These are phyloP conservation scores for Oenanthe sinensis DNA, from an alignment of 129 eudicot genomes.

Conservation along the genomic window DNA sequence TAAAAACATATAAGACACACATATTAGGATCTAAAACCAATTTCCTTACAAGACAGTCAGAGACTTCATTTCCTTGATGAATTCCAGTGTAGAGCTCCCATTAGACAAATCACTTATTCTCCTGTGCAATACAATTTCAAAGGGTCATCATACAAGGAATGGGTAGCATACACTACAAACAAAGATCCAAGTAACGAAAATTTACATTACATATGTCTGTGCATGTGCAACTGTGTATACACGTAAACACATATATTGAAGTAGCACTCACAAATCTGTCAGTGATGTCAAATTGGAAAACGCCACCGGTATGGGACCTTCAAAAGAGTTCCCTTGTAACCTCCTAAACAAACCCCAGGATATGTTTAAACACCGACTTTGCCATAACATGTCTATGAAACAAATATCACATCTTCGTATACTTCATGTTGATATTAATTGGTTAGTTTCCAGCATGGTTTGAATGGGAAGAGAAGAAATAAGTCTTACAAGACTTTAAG, in stretches of 20 bases:
- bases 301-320: conserved; percentile 72
- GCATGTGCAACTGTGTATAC: neutral
- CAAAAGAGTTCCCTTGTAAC: conserved; percentile 69
- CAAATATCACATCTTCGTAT: neutral
- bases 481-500: conserved; percentile 42
- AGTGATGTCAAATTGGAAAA: conserved; percentile 49
- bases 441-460: neutral
- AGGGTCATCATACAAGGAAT: conserved; percentile 4
- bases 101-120: conserved; percentile 67
- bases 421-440: neutral
- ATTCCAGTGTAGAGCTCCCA: conserved; percentile 62
- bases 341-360: conserved; percentile 37
- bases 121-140: conserved; percentile 29
- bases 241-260: neutral
- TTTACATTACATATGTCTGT: neutral
- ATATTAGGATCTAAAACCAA: neutral
- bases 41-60: conserved; percentile 45
- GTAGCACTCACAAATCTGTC: conserved; percentile 47
- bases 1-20: neutral
- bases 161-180: neutral
- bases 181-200: neutral
- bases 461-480: neutral
- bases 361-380: neutral
- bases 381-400: neutral
- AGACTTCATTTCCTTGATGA: conserved; percentile 40